Evolutionary conservation across 805 yeast genomes (phyloP).

Genomic region (Cyberlindnera mycetangii): DNA sequence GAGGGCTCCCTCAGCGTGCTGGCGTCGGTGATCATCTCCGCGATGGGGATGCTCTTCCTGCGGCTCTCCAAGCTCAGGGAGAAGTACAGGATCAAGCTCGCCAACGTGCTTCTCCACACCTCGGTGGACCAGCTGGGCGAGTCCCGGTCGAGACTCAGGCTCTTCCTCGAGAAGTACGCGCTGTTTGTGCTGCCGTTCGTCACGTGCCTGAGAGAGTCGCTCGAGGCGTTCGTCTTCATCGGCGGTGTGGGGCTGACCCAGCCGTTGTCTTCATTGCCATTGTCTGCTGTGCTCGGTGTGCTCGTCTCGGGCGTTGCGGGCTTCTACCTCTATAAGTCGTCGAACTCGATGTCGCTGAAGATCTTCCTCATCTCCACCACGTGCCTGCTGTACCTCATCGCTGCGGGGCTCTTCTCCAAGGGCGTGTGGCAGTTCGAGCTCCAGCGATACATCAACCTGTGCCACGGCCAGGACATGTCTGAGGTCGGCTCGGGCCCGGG

Average conservation of each 20-base stretch:
- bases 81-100: constrained; percentile 71
- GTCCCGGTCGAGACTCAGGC: constrained; percentile 27
- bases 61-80: constrained; percentile 78
- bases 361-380: constrained; percentile 73
- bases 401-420: constrained; percentile 81
- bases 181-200: constrained; percentile 77
- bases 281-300: constrained; percentile 60
- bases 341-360: constrained; percentile 72
- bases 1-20: constrained; percentile 80
- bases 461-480: constrained; percentile 80
- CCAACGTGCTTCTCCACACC: constrained; percentile 35
- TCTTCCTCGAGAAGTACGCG: constrained; percentile 57
- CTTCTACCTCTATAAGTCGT: constrained; percentile 65
- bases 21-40: constrained; percentile 74
- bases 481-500: constrained; percentile 95
- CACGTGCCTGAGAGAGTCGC: constrained; percentile 84
- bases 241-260: constrained; percentile 85
- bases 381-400: constrained; percentile 76
- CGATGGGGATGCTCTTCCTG: constrained; percentile 83
- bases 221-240: constrained; percentile 87
- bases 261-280: constrained; percentile 61
- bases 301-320: constrained; percentile 64
- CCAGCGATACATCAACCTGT: constrained; percentile 67
- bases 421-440: constrained; percentile 91
- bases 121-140: constrained; percentile 26